Evolutionary conservation across 1,139 yeast species (phyloP), one percentile per base, ranked within the genome.

Genomic region (Hemisphaericaspora xylofermentans): DNA sequence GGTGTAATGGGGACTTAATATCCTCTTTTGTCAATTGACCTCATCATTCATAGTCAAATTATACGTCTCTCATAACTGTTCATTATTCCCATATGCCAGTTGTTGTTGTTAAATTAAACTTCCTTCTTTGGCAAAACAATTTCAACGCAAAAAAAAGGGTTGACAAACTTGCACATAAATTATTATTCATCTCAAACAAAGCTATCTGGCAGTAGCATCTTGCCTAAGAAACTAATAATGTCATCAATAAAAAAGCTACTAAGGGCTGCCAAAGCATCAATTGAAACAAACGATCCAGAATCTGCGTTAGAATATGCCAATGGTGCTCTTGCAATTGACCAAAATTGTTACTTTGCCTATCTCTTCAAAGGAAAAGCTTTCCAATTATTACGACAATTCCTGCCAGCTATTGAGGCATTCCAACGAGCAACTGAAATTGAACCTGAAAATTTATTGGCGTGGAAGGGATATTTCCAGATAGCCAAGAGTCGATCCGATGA

Each of bases 381-480:
- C 42, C 80, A 76, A 44, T 59, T 74, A 25, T 56, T 70, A 43
- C 60, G 66, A 13, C 61, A 76, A 5, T 45, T 57, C 7, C 58
- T 58, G 1, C 63, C 71, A 3, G 84, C 95, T 0, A 55, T 67
- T 2, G 53, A 56, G 2, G 64, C 80, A 2, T 87, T 85, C 51
- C 52, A 58, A 22, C 61, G 58, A 33, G 96, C 96, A 0, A 74
- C 79, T 2, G 54, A 61, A 3, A 40, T 83, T 1, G 79, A 84
- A 27, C 78, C 82, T 0, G 65, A 67, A 1, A 79, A 82, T 41
- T 47, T 80, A 1, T 59, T 77, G 21, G 95, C 93, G 0, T 89
- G 95, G 95, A 88, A 87, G 57, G 98, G 97, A 0, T 71, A 83
- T 46, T 63, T 80, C 46, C 72, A 64, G 35, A 53, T 77, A 1